These are phyloP conservation scores for Rhizopogon vesiculosus DNA, from an alignment of 768 basidiomycete genomes.

Conservation along the genomic window DNA sequence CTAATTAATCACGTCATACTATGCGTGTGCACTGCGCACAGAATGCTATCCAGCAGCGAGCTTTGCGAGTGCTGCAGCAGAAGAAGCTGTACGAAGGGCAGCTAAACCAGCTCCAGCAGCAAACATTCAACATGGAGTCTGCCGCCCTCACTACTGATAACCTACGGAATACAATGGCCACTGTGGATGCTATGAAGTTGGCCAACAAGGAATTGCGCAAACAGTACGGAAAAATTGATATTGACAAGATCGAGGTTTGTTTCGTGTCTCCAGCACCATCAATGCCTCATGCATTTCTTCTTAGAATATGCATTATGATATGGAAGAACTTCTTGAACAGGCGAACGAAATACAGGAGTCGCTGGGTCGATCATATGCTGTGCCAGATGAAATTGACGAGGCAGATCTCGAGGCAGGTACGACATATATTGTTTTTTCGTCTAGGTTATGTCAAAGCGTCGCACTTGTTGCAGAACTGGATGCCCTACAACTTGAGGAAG, in stretches of 20 bases:
- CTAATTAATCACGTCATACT: background rate
- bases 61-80: constrained; percentile 88
- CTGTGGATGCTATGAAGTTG: constrained; percentile 91
- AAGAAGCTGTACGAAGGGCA: constrained; percentile 96
- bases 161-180: constrained; percentile 97
- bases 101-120: constrained; percentile 85
- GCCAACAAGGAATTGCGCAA: constrained; percentile 97
- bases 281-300: background rate
- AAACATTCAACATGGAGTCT: constrained; percentile 98
- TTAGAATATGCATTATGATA: constrained; percentile 93
- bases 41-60: constrained; percentile 93
- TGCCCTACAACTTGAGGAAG: constrained; percentile 86
- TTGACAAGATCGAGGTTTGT: constrained; percentile 96
- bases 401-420: constrained; percentile 93
- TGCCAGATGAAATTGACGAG: constrained; percentile 97
- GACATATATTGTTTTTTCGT: constrained; percentile 12
- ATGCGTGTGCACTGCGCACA: constrained; percentile 24
- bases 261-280: background rate
- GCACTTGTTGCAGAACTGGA: constrained; percentile 68
- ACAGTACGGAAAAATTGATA: constrained; percentile 95
- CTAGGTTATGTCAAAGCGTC: constrained; percentile 1
- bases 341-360: constrained; percentile 98
- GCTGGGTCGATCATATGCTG: constrained; percentile 87
- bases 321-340: constrained; percentile 96
- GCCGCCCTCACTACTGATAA: constrained; percentile 96